These are phyloP conservation scores for Xanthoconium stramineum DNA, from an alignment of 768 basidiomycete genomes.

Conservation along the genomic window DNA sequence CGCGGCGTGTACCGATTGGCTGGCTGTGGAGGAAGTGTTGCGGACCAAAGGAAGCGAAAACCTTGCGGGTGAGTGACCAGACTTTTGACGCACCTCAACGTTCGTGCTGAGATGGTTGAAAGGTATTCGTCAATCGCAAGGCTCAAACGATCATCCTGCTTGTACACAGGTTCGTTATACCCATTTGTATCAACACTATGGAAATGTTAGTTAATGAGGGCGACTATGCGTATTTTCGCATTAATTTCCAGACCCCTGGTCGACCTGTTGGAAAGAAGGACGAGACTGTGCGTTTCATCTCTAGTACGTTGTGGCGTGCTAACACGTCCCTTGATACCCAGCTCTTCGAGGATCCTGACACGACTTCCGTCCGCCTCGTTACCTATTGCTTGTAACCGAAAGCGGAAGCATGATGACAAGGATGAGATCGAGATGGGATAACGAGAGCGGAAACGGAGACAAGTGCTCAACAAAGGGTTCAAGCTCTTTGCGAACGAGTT, in stretches of 20 bases:
- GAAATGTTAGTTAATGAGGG: slow-evolving; percentile 95
- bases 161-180: slow-evolving; percentile 91
- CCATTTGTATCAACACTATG: slow-evolving; percentile 99
- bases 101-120: slow-evolving; percentile 10
- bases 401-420: slow-evolving; percentile 95
- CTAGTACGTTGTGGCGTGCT: background rate
- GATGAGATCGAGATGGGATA: slow-evolving; percentile 99
- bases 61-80: slow-evolving; percentile 59
- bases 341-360: slow-evolving; percentile 95
- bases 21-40: slow-evolving; percentile 76
- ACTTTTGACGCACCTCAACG: background rate
- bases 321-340: slow-evolving; percentile 25
- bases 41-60: slow-evolving; percentile 84
- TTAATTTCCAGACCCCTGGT: slow-evolving; percentile 99
- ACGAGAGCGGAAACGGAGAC: slow-evolving; percentile 87
- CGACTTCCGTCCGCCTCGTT: slow-evolving; percentile 93
- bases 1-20: slow-evolving; percentile 86
- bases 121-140: slow-evolving; percentile 93
- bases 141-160: slow-evolving; percentile 88
- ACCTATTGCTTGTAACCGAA: slow-evolving; percentile 98
- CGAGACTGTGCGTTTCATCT: slow-evolving; percentile 63
- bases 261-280: slow-evolving; percentile 98
- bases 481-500: slow-evolving; percentile 87
- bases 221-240: slow-evolving; percentile 88
- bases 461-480: slow-evolving; percentile 90